These are phyloP conservation scores for Hypoxylon sp. DNA, from an alignment of 2,329 filamentous ascomycete genomes.

Conservation along the genomic window DNA sequence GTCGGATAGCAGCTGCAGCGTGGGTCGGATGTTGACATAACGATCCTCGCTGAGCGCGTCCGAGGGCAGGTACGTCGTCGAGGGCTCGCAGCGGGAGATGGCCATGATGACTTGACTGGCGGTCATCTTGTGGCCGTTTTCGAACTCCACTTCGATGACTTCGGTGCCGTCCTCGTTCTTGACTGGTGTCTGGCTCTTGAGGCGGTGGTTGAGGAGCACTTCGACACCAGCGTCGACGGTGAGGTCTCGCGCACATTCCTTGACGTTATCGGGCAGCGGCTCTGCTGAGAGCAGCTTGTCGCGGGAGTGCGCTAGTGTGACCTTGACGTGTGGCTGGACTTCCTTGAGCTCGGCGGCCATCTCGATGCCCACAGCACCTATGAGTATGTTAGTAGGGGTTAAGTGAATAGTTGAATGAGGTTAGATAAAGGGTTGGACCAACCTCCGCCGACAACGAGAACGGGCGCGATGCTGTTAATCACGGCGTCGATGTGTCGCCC, in stretches of 20 bases:
- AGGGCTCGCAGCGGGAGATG: conserved; percentile 73
- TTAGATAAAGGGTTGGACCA: conserved; percentile 22
- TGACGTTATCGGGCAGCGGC: conserved; percentile 77
- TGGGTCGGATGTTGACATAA: conserved; percentile 73
- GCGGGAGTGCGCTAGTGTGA: conserved; percentile 83
- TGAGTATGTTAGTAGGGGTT: conserved; percentile 11
- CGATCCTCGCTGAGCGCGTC: conserved; percentile 73
- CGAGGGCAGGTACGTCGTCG: conserved; percentile 73
- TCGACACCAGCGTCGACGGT: conserved; percentile 75
- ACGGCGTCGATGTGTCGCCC: conserved; percentile 71
- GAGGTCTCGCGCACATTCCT: conserved; percentile 71
- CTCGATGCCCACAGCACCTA: conserved; percentile 83
- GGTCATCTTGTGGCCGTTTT: conserved; percentile 70
- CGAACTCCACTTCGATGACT: conserved; percentile 68
- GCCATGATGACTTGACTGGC: conserved; percentile 79
- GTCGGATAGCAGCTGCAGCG: conserved; percentile 63
- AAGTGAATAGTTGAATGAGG: neutral
- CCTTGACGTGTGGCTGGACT: conserved; percentile 72
- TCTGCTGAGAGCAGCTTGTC: conserved; percentile 80
- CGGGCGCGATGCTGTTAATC: conserved; percentile 66
- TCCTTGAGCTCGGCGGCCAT: conserved; percentile 85
- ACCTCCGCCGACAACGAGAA: conserved; percentile 82
- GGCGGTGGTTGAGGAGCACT: conserved; percentile 72
- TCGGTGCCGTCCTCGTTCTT: conserved; percentile 60
- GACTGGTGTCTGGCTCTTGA: conserved; percentile 65